Base-by-base conservation (phyloP, 2,329 filamentous ascomycete species). In the Pseudopithomyces chartarum region DNA sequence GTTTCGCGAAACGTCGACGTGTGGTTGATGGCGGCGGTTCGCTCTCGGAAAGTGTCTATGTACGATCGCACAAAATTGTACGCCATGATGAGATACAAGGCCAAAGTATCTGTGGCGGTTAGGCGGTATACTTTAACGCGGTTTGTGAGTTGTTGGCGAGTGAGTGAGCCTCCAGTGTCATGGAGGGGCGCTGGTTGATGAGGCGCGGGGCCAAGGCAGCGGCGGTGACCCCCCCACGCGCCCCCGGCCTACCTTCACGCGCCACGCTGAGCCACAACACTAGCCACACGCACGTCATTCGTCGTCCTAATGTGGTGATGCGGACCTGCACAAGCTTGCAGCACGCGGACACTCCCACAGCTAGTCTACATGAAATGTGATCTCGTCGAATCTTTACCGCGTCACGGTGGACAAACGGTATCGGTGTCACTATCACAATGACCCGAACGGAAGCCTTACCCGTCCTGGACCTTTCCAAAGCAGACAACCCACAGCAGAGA, bases 1-100 rank as follows among this genome's bases (percentile, higher is more conserved):
- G 93, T 97, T 69, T 87, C 85, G 68, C 94, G 91, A 79, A 99
- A 99, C 63, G 91, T 98, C 3, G 94, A 98, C 51, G 87, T 96
- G 76, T 96, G 89, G 57, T 87, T 88, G 69, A 97, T 89, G 39
- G 93, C 93, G 12, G 94, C 92, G 78, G 96, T 94, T 68, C 89
- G 89, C 79, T 98, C 95, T 68, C 94, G 90, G 73, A 97, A 87
- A 67, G 89, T 92, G 77, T 96, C 95, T 76, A 97, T 88, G 50
- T 92, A 94, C 54, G 92, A 96, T 78, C 96, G 92, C 71, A 97
- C 73, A 51, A 76, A 75, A 66, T 75, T 85, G 80, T 93, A 89
- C 76, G 96, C 95, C 91, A 97, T 96, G 55, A 26, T 60, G 8
- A 33, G 48, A 34, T 36, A 22, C 20, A 32, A 22, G n/a, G 15